Base-by-base conservation (phyloP, 208 protist genomes). In the Crithidia acanthocephali region DNA sequence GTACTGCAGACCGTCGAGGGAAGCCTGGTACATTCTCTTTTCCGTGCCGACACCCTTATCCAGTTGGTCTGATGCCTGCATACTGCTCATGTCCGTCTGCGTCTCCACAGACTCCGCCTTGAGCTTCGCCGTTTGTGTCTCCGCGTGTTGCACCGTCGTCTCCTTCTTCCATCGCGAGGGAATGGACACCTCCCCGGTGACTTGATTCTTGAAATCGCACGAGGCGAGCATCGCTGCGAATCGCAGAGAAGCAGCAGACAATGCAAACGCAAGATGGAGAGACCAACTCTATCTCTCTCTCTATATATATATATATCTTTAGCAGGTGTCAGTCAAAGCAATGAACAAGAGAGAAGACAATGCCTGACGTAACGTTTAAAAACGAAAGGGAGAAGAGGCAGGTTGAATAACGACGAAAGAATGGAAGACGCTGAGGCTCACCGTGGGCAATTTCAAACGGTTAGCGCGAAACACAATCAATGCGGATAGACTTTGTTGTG, bases 1-100 rank as follows among this genome's bases (percentile, higher is more conserved):
- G 72, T 95, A 95, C 74, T 96, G 88, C 18, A 94, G 68, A 2
- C 90, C 90, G 23, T 92, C 82, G 6, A 95, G 68, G 0, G 78
- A 79, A 16, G 91, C 87, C 51, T 92, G 80, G 16, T 67, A 77
- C 2, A 67, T 22, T 52, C 68, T 74, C 50, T 76, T 69, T 33
- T 86, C 80, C 1, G 84, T 90, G n/a, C 86, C 85, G 6, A 87
- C 85, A 18, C 79, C 67, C 67, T 94, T 88, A 65, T 97, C 93
- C 0, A 83, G 74, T 50, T 86, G 74, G 22, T 88, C 79, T 0
- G 32, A 74, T 18, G 47, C 58, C 62, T 90, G 80, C 28, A 97
- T 62, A 16, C 84, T 78, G 72, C 85, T 95, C 28, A 88, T 73
- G 8, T 61, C 50, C 16, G 93, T 96, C 68, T 97, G 93, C 35